These are phyloP conservation scores for Chlorophyllum brunneum DNA, from an alignment of 768 basidiomycete genomes.

Conservation along the genomic window DNA sequence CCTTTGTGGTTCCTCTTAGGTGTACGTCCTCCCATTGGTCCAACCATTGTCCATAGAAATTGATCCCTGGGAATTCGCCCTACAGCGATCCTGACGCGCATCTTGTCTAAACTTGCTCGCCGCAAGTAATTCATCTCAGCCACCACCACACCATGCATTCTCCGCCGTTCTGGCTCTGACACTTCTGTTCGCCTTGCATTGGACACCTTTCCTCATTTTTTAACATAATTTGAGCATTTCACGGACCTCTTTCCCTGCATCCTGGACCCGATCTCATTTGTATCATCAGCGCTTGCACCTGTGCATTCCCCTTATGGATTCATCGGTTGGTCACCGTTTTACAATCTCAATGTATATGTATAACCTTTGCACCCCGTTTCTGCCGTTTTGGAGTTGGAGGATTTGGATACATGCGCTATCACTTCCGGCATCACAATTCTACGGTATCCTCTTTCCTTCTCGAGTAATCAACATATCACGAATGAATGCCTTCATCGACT, in stretches of 20 bases:
- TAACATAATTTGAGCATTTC: neutral
- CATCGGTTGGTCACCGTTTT: no score
- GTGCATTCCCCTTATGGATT: no score
- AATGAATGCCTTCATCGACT: constrained; percentile 1
- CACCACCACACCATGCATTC: neutral
- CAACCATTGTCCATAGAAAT: neutral
- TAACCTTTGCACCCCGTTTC: no score
- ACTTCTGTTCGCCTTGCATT: neutral
- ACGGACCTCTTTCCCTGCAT: no score
- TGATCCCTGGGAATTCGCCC: neutral
- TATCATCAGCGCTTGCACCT: no score
- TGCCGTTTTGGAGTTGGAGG: no score
- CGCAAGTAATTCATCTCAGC: constrained; percentile 8
- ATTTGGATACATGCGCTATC: no score
- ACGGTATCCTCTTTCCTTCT: no score
- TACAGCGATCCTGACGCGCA: constrained; percentile 4
- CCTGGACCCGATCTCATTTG: no score
- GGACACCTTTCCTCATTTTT: neutral
- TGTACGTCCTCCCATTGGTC: constrained; percentile 9
- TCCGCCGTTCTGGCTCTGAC: neutral
- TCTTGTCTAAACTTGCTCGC: constrained; percentile 3
- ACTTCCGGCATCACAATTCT: no score
- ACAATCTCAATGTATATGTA: no score
- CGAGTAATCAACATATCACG: neutral
- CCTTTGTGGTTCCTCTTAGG: constrained; percentile 11